Conservation (phyloP, 2,329 filamentous ascomycete species). For the Hymenotorrendiella dingleyae region DNA sequence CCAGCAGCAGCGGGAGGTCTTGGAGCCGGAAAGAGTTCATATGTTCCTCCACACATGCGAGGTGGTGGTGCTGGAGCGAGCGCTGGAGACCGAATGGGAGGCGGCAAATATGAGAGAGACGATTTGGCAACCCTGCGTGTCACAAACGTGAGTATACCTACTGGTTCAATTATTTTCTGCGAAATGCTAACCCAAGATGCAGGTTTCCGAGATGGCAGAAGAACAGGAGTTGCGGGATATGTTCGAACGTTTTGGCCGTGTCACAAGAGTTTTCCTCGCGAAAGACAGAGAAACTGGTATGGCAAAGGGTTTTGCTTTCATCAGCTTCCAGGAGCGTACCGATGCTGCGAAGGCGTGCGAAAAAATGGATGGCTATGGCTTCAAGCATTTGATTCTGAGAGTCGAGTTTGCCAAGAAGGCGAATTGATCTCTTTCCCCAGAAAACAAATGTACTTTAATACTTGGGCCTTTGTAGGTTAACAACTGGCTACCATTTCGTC, state of each 20-base stretch:
- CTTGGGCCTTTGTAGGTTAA: neutral
- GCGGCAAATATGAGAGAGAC: slow-evolving; percentile 90
- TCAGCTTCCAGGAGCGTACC: slow-evolving; percentile 85
- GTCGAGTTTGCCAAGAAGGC: slow-evolving; percentile 85
- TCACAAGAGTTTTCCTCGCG: slow-evolving; percentile 94
- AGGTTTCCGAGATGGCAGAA: slow-evolving; percentile 96
- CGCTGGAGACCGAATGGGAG: slow-evolving; percentile 74
- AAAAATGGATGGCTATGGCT: slow-evolving; percentile 96
- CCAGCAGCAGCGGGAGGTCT: slow-evolving; percentile 47
- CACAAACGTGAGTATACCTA: slow-evolving; percentile 74
- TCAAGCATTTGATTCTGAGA: slow-evolving; percentile 79
- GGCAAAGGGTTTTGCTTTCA: slow-evolving; percentile 98
- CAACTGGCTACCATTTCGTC: too few species aligned
- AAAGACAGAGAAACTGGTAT: slow-evolving; percentile 95
- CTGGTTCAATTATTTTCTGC: neutral
- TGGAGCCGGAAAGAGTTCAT: slow-evolving; percentile 69
- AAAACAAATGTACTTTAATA: slow-evolving; percentile 6
- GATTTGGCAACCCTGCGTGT: slow-evolving; percentile 94
- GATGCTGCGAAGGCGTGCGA: slow-evolving; percentile 90
- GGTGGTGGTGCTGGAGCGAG: slow-evolving; percentile 55
- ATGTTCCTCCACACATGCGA: slow-evolving; percentile 89
- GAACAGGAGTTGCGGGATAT: slow-evolving; percentile 93
- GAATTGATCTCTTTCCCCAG: slow-evolving; percentile 14
- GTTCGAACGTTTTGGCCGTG: slow-evolving; percentile 95
- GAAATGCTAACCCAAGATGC: slow-evolving; percentile 20